Conservation (phyloP, 2,329 filamentous ascomycete genomes). For the Macrophomina tecta region DNA sequence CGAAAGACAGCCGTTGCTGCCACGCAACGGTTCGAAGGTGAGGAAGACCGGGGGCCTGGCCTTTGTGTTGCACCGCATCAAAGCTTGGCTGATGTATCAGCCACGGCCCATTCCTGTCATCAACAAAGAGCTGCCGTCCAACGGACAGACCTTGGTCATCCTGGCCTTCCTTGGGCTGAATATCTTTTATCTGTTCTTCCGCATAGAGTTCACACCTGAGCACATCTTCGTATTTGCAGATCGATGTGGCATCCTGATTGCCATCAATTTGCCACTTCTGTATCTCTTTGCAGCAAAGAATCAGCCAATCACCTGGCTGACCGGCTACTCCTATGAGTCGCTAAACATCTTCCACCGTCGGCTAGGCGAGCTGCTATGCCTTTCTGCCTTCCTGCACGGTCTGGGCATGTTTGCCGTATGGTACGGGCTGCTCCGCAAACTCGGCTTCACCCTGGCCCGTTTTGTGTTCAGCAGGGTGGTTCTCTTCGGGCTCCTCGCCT, state of each 20-base stretch:
- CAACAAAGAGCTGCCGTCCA: constrained; percentile 63
- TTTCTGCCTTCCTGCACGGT: constrained; percentile 64
- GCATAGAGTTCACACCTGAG: constrained; percentile 49
- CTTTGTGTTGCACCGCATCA: constrained; percentile 37
- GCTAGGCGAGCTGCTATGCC: constrained; percentile 66
- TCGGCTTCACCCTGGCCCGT: constrained; percentile 56
- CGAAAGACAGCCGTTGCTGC: constrained; percentile 45
- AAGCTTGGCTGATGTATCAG: constrained; percentile 59
- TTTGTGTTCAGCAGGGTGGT: constrained; percentile 62
- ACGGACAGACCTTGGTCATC: constrained; percentile 61
- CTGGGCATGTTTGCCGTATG: constrained; percentile 61
- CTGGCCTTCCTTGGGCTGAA: constrained; percentile 60
- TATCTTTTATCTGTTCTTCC: constrained; percentile 63
- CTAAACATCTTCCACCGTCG: constrained; percentile 70
- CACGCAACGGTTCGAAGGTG: constrained; percentile 23
- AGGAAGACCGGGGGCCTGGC: constrained; percentile 16
- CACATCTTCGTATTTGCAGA: constrained; percentile 64
- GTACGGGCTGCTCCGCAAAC: constrained; percentile 58
- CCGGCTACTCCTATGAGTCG: constrained; percentile 69
- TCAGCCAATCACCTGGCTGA: constrained; percentile 65
- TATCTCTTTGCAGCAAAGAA: constrained; percentile 72
- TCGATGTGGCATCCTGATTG: constrained; percentile 60
- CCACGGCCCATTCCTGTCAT: constrained; percentile 63
- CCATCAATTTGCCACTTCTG: constrained; percentile 59
- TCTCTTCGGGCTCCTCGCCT: constrained; percentile 61